A percentile compares a stretch with the other conserved stretches of the same genome.
These are phyloP conservation scores for Capsaspora owczarzaki DNA, from an alignment of 78 protist genomes.

Conservation along the genomic window DNA sequence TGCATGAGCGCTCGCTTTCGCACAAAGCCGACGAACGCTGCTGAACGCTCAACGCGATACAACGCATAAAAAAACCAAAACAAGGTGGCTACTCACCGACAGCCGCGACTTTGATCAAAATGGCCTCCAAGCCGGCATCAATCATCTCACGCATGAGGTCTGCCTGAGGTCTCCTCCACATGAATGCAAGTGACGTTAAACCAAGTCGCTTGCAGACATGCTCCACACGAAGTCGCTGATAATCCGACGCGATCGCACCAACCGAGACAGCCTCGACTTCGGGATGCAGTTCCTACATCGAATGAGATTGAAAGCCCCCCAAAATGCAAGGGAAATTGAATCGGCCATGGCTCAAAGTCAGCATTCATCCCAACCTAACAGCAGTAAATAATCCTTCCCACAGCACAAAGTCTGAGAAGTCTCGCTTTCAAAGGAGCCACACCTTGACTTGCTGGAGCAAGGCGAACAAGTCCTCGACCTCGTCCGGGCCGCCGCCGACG, in stretches of 20 bases:
- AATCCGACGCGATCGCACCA: slow-evolving; percentile 91
- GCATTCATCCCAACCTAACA: too few relatives aligned
- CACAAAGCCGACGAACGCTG: too few relatives aligned
- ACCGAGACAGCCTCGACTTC: slow-evolving; percentile 69
- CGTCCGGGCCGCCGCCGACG: slow-evolving; percentile 51
- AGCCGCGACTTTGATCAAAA: neutral
- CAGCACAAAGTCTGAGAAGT: too few relatives aligned
- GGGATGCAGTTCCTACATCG: slow-evolving; percentile 19
- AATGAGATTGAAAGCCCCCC: neutral
- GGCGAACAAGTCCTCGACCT: slow-evolving; percentile 79
- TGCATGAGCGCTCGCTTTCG: too few relatives aligned
- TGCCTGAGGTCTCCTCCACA: neutral
- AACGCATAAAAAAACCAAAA: too few relatives aligned
- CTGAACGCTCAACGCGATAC: too few relatives aligned
- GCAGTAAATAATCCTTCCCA: too few relatives aligned
- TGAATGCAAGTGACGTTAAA: neutral
- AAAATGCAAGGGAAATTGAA: neutral
- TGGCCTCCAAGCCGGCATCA: neutral
- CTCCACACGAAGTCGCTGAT: slow-evolving; percentile 91
- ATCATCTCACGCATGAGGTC: neutral
- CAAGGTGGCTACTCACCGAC: too few relatives aligned
- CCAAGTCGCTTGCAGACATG: slow-evolving; percentile 27
- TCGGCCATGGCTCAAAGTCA: neutral
- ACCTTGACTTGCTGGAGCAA: slow-evolving; percentile 40
- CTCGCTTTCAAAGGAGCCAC: too few relatives aligned